Evolutionary conservation across 176 grass and related monocot genomes (phyloP).

Genomic region (Zoysia pacifica): DNA sequence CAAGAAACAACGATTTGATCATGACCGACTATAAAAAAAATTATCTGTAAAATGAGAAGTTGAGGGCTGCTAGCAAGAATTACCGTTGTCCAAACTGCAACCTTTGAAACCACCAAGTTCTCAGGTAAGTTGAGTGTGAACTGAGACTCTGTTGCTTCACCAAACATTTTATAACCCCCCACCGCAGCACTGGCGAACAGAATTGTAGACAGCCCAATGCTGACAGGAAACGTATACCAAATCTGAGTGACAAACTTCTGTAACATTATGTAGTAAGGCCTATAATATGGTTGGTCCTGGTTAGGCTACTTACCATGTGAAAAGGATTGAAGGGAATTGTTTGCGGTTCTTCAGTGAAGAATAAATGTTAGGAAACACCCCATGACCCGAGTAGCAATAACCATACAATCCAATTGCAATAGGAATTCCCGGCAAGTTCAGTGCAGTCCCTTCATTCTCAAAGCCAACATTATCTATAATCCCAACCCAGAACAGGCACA

Average conservation of each 20-base stretch:
- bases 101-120: constrained; percentile 72
- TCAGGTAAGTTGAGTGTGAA: constrained; percentile 93
- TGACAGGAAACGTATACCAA: constrained; percentile 35
- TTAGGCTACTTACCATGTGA: constrained; percentile 63
- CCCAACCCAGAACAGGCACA: constrained; percentile 84
- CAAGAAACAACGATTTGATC: constrained; percentile 25
- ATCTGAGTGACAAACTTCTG: constrained; percentile 18
- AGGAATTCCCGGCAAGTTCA: constrained; percentile 76
- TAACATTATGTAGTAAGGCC: neutral
- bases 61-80: neutral
- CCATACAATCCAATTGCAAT: constrained; percentile 93
- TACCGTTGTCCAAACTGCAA: constrained; percentile 96
- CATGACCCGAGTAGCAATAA: constrained; percentile 89
- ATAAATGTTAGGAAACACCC: constrained; percentile 97
- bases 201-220: constrained; percentile 68
- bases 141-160: constrained; percentile 76
- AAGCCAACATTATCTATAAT: constrained; percentile 83
- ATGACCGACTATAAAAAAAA: neutral
- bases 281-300: neutral
- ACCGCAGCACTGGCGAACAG: constrained; percentile 64
- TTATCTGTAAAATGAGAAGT: neutral
- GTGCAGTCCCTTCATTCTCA: constrained; percentile 56
- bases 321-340: constrained; percentile 68
- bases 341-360: constrained; percentile 83
- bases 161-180: constrained; percentile 89